phyloP scores from a whole-genome alignment of 2,329 filamentous ascomycete genomes.

The Neoarthrinium moseri region DNA sequence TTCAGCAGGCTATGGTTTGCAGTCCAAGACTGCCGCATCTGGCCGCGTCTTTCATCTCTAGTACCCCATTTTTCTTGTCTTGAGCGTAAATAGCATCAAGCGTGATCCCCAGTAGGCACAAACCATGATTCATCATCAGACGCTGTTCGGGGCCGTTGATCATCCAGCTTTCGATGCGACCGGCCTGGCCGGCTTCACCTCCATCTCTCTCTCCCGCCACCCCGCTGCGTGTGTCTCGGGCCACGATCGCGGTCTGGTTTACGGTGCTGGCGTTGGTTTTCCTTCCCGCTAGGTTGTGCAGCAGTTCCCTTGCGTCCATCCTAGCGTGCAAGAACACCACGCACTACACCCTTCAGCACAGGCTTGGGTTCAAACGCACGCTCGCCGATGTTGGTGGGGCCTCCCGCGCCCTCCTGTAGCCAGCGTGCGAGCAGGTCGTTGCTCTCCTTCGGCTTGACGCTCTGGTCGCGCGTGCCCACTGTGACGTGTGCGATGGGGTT shows the following conservation, averaged over 20 bases:
- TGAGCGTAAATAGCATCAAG: too few species aligned
- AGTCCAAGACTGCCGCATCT: too few species aligned
- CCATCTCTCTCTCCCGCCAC: not conserved
- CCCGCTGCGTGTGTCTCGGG: not conserved
- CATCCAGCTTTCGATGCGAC: too few species aligned
- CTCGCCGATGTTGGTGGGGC: constrained; percentile 45
- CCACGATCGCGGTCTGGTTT: not conserved
- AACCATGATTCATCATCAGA: too few species aligned
- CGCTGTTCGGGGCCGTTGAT: too few species aligned
- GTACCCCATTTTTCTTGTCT: too few species aligned
- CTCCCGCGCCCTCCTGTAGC: constrained; percentile 57
- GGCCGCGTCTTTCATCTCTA: too few species aligned
- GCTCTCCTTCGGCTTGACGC: constrained; percentile 90
- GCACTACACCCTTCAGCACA: constrained; percentile 45
- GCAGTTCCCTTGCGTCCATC: not conserved
- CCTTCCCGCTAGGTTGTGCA: not conserved
- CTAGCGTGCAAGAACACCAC: constrained; percentile 49
- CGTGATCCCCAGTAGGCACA: too few species aligned
- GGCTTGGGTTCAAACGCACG: constrained; percentile 49
- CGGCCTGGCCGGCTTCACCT: too few species aligned
- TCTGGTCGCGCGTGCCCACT: constrained; percentile 71
- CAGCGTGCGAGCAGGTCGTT: constrained; percentile 79
- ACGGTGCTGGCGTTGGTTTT: too few species aligned
- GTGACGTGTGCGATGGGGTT: constrained; percentile 88
- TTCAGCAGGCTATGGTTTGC: too few species aligned